Evolutionary conservation across 108 stramenopile species (phyloP), one percentile per base, ranked within the genome.

Genomic region (Nitzschia palea): DNA sequence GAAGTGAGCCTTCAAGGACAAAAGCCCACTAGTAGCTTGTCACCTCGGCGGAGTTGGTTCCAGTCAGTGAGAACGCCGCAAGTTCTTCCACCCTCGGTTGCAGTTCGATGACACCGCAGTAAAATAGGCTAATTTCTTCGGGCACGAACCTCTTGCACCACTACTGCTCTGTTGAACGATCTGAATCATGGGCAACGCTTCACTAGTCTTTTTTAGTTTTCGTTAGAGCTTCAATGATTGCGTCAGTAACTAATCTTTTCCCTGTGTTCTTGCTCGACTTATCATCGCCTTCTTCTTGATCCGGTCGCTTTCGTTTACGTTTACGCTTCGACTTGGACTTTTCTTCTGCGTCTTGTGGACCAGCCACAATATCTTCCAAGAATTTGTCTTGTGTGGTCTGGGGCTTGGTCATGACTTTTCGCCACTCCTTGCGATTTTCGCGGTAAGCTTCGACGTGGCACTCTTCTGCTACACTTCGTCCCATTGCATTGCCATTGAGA

Each of bases 401-500:
- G 54, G 30, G 29, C 32, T 55, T 73, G 70, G 53, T 65, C 27
- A 76, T 54, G 9, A 20, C 67, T 37, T 68, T 61, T 33, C 67
- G 59, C 74, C 74, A 76, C 34, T 71, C 71, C 33, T 85, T 81
- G 22, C 84, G 74, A 18, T 67, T 51, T 61, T 84, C 84, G 9
- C 73, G 45, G 61, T 81, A 94, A 28, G 75, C 76, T 29, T 81
- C 76, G 2, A 94, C 86, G 18, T 66, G 44, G 51, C 89, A 91
- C 8, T 60, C 79, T 42, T 76, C 80, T 64, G 85, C 76, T 10
- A 91, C 80, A 33, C 73, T 77, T 50, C 88, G 53, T 10, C 93
- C 93, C 88, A 94, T 91, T 12, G 88, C 63, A 65, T 82, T 89
- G 3, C 86, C 84, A 18, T 67, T 73, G 61, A 94, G 72, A 32